Conservation (phyloP, 176 grass and related monocot genomes). For the Oryza glaberrima region DNA sequence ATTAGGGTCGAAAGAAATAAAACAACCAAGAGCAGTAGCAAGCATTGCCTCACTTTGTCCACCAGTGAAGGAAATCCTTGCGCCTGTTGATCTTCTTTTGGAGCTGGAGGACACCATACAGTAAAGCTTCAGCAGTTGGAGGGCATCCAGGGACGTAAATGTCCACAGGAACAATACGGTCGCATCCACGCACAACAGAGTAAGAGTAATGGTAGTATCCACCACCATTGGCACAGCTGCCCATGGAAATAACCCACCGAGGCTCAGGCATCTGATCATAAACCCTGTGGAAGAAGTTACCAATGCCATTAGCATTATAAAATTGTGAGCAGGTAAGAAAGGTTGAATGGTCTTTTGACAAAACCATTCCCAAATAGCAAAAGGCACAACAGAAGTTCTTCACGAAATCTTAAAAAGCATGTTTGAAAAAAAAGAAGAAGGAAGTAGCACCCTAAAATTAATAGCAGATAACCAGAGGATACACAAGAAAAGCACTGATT, state of each 20-base stretch:
- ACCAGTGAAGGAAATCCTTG: slow-evolving; percentile 98
- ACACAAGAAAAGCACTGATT: not conserved
- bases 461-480: not conserved
- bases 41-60: slow-evolving; percentile 71
- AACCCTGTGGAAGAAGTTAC: slow-evolving; percentile 51
- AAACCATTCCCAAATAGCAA: not conserved
- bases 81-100: slow-evolving; percentile 98
- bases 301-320: slow-evolving; percentile 9
- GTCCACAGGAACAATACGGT: slow-evolving; percentile 93
- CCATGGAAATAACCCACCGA: slow-evolving; percentile 96
- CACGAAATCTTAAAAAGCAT: not conserved
- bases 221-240: slow-evolving; percentile 94
- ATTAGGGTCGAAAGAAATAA: slow-evolving; percentile 30
- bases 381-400: slow-evolving; percentile 7
- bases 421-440: not conserved
- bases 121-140: slow-evolving; percentile 89
- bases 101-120: slow-evolving; percentile 96
- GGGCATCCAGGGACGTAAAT: slow-evolving; percentile 94
- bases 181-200: slow-evolving; percentile 92
- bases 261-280: slow-evolving; percentile 99
- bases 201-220: slow-evolving; percentile 98
- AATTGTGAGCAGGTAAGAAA: slow-evolving; percentile 1
- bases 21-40: slow-evolving; percentile 20
- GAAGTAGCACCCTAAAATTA: slow-evolving; percentile 1
- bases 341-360: not conserved